Evolutionary conservation across 1,139 yeast species (phyloP).

Genomic region (Pichia sp.): DNA sequence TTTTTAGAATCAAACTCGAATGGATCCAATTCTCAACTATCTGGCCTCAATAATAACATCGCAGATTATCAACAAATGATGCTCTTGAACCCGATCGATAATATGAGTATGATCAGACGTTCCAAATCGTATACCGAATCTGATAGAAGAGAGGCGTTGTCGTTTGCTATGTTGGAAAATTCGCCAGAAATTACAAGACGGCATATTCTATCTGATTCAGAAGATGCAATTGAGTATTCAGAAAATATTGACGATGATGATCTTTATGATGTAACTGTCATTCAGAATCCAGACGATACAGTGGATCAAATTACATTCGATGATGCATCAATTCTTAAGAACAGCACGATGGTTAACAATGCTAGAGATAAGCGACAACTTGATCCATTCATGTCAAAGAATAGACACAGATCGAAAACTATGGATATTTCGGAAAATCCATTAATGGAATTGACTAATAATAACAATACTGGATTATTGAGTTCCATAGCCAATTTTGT

Average conservation of each 20-base stretch:
- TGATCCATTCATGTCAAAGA: not conserved
- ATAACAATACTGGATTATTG: conserved; percentile 24
- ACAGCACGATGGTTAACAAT: no score
- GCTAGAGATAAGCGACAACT: not conserved
- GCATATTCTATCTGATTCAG: not conserved
- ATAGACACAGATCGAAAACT: conserved; percentile 31
- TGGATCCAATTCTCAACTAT: not conserved
- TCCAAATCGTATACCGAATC: conserved; percentile 16
- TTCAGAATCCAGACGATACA: not conserved
- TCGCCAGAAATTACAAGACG: not conserved
- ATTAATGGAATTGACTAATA: conserved; percentile 12
- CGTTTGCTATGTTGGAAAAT: not conserved
- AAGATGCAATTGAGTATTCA: not conserved
- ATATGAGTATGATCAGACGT: conserved; percentile 5
- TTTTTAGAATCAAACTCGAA: conserved; percentile 21
- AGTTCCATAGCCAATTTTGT: conserved; percentile 31
- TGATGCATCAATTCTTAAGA: not conserved
- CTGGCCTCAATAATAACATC: not conserved
- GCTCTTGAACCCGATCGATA: not conserved
- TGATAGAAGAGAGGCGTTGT: conserved; percentile 11
- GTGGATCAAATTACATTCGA: not conserved
- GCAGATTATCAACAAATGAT: not conserved
- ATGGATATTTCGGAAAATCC: conserved; percentile 26
- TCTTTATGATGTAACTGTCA: not conserved
- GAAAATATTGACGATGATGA: not conserved